A percentile compares a stretch with the other conserved stretches of the same genome.
These are phyloP conservation scores for Euphorbia pulcherrima DNA, from an alignment of 345 rosid species.

Conservation along the genomic window DNA sequence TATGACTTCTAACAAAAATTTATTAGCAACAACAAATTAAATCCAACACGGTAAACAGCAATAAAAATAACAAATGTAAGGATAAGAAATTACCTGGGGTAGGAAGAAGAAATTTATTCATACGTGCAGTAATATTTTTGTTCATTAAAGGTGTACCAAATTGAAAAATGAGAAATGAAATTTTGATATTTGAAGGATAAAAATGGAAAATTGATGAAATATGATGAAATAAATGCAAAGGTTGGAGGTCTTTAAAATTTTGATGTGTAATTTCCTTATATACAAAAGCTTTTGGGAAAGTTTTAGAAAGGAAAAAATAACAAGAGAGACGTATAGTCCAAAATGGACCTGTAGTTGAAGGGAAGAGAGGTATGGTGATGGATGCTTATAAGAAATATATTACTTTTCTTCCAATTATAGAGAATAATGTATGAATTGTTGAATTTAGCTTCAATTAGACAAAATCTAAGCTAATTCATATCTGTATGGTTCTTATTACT, in stretches of 20 bases:
- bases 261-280: not conserved
- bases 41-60: too few species aligned
- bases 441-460: too few species aligned
- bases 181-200: not conserved
- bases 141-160: constrained; percentile 26
- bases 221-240: too few species aligned
- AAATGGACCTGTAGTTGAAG: not conserved
- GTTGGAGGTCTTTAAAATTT: not conserved
- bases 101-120: constrained; percentile 25
- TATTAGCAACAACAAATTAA: too few species aligned
- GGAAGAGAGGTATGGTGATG: not conserved
- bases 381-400: constrained; percentile 8
- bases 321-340: not conserved
- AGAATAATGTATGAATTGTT: not conserved
- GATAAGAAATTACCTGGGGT: constrained; percentile 21
- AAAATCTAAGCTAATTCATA: too few species aligned
- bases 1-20: too few species aligned
- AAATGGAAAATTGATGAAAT: too few species aligned
- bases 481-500: too few species aligned
- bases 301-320: not conserved
- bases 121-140: constrained; percentile 13
- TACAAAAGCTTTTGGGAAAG: not conserved
- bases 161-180: not conserved
- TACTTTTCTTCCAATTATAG: not conserved
- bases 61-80: too few species aligned